Conservation (phyloP, 2,329 filamentous ascomycete species). For the Penicillium digitatum region DNA sequence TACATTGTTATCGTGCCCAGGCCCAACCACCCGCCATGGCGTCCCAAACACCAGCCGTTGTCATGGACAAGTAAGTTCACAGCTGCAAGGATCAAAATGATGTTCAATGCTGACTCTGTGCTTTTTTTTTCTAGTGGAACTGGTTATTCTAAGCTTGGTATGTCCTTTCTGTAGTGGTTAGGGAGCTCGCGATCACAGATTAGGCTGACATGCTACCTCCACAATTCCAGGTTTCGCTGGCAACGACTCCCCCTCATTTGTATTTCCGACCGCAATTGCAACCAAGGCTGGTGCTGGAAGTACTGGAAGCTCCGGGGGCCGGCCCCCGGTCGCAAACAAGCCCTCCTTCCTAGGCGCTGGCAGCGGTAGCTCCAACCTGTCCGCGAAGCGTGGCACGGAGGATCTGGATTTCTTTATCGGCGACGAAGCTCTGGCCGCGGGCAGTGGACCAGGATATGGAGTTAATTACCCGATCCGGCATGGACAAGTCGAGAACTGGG, state of each 20-base stretch:
- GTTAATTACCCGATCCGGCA: slow-evolving; percentile 97
- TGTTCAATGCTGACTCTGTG: slow-evolving; percentile 23
- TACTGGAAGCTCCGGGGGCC: slow-evolving; percentile 71
- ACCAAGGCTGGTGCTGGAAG: slow-evolving; percentile 73
- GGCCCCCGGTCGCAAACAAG: slow-evolving; percentile 88
- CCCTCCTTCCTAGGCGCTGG: slow-evolving; percentile 91
- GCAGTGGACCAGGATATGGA: slow-evolving; percentile 85
- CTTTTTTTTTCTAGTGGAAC: slow-evolving; percentile 68
- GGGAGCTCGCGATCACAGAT: slow-evolving; percentile 12
- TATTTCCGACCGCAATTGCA: slow-evolving; percentile 97
- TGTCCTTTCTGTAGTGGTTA: slow-evolving; percentile 29
- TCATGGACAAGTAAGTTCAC: slow-evolving; percentile 98
- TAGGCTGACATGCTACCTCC: slow-evolving; percentile 35
- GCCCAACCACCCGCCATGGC: slow-evolving; percentile 61
- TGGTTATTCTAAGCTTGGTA: slow-evolving; percentile 98
- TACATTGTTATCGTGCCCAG: slow-evolving; percentile 3
- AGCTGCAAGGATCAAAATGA: slow-evolving; percentile 3
- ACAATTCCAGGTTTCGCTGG: slow-evolving; percentile 79
- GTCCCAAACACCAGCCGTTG: slow-evolving; percentile 99
- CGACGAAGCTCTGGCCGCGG: slow-evolving; percentile 84
- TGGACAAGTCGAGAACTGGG: slow-evolving; percentile 99
- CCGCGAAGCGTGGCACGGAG: slow-evolving; percentile 90
- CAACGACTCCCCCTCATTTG: slow-evolving; percentile 98
- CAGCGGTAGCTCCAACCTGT: slow-evolving; percentile 75
- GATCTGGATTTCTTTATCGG: slow-evolving; percentile 99